phyloP scores from a whole-genome alignment of 441 rosid genomes.

The Corymbia citriodora region DNA sequence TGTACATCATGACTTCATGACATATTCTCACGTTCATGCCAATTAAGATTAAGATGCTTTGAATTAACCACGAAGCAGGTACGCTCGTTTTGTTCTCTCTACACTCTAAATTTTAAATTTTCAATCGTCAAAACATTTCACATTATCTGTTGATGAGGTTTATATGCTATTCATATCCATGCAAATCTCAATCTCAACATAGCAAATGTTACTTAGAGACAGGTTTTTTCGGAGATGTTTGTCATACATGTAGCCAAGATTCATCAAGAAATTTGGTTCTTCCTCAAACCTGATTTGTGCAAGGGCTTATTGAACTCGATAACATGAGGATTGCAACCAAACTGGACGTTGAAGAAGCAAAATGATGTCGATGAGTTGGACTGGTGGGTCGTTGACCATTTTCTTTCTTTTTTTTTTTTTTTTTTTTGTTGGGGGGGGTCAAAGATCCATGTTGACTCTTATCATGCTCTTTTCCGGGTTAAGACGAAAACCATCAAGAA shows the following conservation, averaged over 20 bases:
- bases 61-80: too few species aligned
- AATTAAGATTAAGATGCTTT: background rate
- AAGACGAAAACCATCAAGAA: background rate
- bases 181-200: too few species aligned
- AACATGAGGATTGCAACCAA: background rate
- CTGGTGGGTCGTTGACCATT: background rate
- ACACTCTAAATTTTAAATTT: rapidly evolving
- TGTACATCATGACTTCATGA: background rate
- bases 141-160: rapidly evolving
- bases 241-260: background rate
- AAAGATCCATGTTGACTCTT: background rate
- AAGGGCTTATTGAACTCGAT: background rate
- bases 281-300: background rate
- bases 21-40: background rate
- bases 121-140: rapidly evolving
- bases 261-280: background rate
- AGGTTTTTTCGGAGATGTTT: background rate
- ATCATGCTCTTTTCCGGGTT: background rate
- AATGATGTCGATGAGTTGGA: background rate
- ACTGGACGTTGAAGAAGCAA: background rate
- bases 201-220: background rate
- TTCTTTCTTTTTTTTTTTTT: too few species aligned
- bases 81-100: rapidly evolving
- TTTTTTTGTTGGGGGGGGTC: too few species aligned
- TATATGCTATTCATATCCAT: background rate